Evolutionary conservation across 139 green algal species (phyloP), one percentile per base, ranked within the genome.

Genomic region (Chlamydomonas schloesseri): DNA sequence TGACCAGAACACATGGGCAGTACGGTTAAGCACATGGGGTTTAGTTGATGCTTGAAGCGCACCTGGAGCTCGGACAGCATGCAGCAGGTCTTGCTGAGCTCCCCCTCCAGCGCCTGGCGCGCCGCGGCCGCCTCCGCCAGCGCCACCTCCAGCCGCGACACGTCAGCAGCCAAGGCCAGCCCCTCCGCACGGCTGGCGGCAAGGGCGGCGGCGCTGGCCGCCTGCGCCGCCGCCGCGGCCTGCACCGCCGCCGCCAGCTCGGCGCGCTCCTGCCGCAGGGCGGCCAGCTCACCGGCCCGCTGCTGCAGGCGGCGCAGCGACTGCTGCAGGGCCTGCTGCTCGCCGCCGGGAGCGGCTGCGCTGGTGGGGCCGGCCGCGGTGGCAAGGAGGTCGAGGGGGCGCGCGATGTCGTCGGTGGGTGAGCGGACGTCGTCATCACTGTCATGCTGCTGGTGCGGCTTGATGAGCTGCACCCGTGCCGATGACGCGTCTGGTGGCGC

Each of bases 31-130:
- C n/a, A n/a, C n/a, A n/a, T n/a, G n/a, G n/a, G n/a, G n/a, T n/a
- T n/a, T n/a, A n/a, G n/a, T n/a, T n/a, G n/a, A n/a, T n/a, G n/a
- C 42, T 50, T 50, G 42, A 5, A 8, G 8, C 42, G 8, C 42
- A 50, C 77, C 31, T 83, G 77, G 37, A 83, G 77, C 33, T 64
- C 77, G 17, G 9, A 37, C 75, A 82, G 58, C 34, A 28, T 26
- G 23, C 18, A 9, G 33, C 69, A 58, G 2, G 75, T 58, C 23
- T 17, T 28, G 14, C 34, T 28, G 14, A 72, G 21, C 13, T 82
- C 75, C 23, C 9, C 42, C 77, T 83, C 77, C 77, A 83, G 77
- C 8, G 23, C 60, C 1, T 53, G 37, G 0, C 62, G 77, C 17
- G 77, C 11, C 1, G 15, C 37, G 21, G 36, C 37, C 26, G 77